phyloP scores from a whole-genome alignment of 2,329 filamentous ascomycete genomes.

The Fusarium sacchari region DNA sequence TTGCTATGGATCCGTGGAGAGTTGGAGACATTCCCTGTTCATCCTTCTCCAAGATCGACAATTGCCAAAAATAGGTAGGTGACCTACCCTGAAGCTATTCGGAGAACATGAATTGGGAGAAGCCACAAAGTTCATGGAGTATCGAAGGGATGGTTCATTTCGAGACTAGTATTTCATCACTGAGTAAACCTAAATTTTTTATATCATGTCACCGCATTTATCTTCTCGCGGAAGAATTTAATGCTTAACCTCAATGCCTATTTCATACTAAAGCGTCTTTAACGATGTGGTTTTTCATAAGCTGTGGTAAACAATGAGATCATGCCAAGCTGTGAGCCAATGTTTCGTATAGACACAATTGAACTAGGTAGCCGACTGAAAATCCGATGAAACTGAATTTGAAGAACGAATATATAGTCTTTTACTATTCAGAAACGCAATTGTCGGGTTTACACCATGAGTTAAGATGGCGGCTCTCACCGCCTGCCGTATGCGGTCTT shows the following conservation, averaged over 20 bases:
- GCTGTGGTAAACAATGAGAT: background rate
- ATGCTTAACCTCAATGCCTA: background rate
- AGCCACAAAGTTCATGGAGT: background rate
- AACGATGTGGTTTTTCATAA: background rate
- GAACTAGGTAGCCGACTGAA: background rate
- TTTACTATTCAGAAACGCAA: background rate
- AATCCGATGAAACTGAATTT: background rate
- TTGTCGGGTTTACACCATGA: background rate
- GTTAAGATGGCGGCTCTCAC: background rate
- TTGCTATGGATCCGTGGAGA: slow-evolving; percentile 16
- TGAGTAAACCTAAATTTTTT: no score
- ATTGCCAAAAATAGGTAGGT: background rate
- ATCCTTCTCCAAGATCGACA: slow-evolving; percentile 11
- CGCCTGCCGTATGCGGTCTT: background rate
- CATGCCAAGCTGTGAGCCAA: background rate
- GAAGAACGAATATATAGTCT: background rate
- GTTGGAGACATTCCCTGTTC: slow-evolving; percentile 11
- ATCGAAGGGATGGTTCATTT: background rate
- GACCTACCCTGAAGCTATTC: slow-evolving; percentile 4
- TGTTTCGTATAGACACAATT: no score
- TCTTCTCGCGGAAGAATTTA: no score
- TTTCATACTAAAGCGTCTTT: accelerated
- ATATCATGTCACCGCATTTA: background rate
- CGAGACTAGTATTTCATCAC: background rate
- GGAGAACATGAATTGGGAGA: no score